Evolutionary conservation across 805 yeast genomes (phyloP).

Genomic region (Teunomyces funiuensis): DNA sequence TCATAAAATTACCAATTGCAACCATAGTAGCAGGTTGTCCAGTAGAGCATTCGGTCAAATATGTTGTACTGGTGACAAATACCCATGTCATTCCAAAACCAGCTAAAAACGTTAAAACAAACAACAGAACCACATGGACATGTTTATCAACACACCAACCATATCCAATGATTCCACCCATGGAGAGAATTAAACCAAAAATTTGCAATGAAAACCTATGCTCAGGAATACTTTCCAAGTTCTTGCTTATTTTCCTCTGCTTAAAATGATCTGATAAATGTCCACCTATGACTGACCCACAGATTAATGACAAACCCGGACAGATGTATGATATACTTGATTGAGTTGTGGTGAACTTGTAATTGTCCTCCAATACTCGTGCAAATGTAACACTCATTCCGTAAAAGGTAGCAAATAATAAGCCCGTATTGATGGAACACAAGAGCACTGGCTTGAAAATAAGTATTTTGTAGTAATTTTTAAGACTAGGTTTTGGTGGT

Average conservation of each 20-base stretch:
- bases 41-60: conserved; percentile 49
- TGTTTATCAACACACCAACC: conserved; percentile 51
- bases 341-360: conserved; percentile 33
- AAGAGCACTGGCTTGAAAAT: conserved; percentile 45
- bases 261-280: conserved; percentile 43
- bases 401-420: conserved; percentile 55
- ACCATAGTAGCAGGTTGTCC: conserved; percentile 53
- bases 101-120: conserved; percentile 44
- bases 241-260: conserved; percentile 22
- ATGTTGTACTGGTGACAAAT: conserved; percentile 52
- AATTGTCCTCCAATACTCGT: conserved; percentile 35
- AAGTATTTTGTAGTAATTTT: conserved; percentile 35
- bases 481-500: conserved; percentile 47
- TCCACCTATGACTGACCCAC: conserved; percentile 52
- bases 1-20: conserved; percentile 52
- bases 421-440: conserved; percentile 47
- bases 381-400: conserved; percentile 53
- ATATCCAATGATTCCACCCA: conserved; percentile 48
- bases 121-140: conserved; percentile 38
- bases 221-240: conserved; percentile 43
- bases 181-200: conserved; percentile 42
- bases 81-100: conserved; percentile 60
- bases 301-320: conserved; percentile 50
- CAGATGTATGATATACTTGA: conserved; percentile 50
- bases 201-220: conserved; percentile 44